A percentile compares a stretch with the other conserved stretches of the same genome.
Conservation (phyloP, 106 monocot genomes). For the Allium sativum region DNA sequence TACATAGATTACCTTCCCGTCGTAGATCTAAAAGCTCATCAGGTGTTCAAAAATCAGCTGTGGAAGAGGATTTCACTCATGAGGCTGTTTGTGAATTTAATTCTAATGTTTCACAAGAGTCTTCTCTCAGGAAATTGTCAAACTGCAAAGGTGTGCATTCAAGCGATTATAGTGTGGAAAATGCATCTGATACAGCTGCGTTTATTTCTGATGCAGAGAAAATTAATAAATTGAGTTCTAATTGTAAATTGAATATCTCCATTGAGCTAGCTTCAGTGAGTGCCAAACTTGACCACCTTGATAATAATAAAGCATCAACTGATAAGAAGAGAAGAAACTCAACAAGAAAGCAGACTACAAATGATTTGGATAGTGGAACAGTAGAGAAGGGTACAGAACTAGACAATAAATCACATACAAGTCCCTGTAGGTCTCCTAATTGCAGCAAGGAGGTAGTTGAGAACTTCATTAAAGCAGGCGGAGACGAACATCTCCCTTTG, state of each 20-base stretch:
- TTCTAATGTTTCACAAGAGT: constrained; percentile 9
- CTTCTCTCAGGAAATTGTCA: constrained; percentile 1
- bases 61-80: constrained; percentile 3
- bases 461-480: constrained; percentile 38
- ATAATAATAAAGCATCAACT: constrained; percentile 7
- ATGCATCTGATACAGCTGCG: constrained; percentile 3
- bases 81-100: constrained; percentile 7
- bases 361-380: constrained; percentile 5
- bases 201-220: constrained; percentile 9
- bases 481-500: constrained; percentile 92
- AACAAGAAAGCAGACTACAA: constrained; percentile 29
- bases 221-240: constrained; percentile 8
- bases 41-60: constrained; percentile 14
- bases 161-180: constrained; percentile 6
- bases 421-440: constrained; percentile 12
- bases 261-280: constrained; percentile 14
- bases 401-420: constrained; percentile 11
- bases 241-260: constrained; percentile 14
- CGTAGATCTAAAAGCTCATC: constrained; percentile 41
- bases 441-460: constrained; percentile 21
- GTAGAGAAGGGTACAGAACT: constrained; percentile 14
- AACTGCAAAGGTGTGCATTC: neutral
- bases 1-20: constrained; percentile 24
- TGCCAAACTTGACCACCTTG: constrained; percentile 15
- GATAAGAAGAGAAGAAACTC: constrained; percentile 45